Evolutionary conservation across 148 eudicot genomes (phyloP).

Genomic region (Amaranthus palmeri): DNA sequence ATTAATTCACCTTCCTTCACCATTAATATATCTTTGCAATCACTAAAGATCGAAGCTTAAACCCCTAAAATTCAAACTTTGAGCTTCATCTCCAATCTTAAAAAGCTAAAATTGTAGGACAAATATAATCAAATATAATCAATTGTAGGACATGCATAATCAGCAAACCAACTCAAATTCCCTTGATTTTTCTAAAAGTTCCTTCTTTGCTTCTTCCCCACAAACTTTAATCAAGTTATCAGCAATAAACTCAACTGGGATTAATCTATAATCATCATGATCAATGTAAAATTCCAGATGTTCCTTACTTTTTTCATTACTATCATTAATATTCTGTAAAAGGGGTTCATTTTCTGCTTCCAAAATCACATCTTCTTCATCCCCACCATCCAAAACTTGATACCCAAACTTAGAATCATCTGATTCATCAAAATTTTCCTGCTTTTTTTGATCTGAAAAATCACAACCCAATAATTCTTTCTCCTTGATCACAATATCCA

Average conservation of each 20-base stretch:
- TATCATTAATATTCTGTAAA: slow-evolving; percentile 8
- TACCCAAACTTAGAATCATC: slow-evolving; percentile 29
- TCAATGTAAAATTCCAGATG: slow-evolving; percentile 84
- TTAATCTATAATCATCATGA: slow-evolving; percentile 56
- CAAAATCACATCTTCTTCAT: slow-evolving; percentile 22
- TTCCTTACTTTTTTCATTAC: neutral
- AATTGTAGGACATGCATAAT: no score
- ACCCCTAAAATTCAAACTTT: no score
- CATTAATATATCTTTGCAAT: no score
- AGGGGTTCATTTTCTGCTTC: slow-evolving; percentile 33
- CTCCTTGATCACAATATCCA: slow-evolving; percentile 33
- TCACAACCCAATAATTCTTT: slow-evolving; percentile 12
- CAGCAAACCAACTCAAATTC: slow-evolving; percentile 28
- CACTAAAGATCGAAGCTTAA: no score
- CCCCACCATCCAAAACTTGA: slow-evolving; percentile 21
- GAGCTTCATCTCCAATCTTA: no score
- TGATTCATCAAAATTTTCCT: slow-evolving; percentile 18
- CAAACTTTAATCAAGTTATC: slow-evolving; percentile 22
- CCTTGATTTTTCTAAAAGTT: slow-evolving; percentile 6
- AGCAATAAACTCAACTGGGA: slow-evolving; percentile 51
- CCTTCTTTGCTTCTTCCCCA: neutral
- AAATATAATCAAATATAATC: no score
- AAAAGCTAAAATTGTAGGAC: no score
- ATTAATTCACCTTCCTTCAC: no score
- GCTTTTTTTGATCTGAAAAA: slow-evolving; percentile 19